phyloP scores from a whole-genome alignment of 2,329 filamentous ascomycete species.

The Dothidotthia symphoricarpi region DNA sequence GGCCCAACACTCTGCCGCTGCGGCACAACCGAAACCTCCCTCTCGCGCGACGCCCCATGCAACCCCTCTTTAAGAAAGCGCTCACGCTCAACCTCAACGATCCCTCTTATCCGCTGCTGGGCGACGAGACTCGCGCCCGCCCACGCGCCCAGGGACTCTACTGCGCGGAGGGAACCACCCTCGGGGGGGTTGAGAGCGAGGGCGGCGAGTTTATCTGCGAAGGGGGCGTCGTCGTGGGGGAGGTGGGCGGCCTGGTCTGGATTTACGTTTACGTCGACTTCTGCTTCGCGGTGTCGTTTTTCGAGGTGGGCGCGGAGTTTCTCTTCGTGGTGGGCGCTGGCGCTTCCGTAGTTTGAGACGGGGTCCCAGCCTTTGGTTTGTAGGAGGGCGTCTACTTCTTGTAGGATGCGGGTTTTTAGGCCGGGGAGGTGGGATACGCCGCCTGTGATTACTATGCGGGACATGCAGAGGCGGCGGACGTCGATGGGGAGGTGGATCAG shows the following conservation, averaged over 20 bases:
- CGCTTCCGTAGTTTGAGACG: slow-evolving; percentile 68
- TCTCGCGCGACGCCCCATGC: slow-evolving; percentile 59
- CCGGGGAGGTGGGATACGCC: slow-evolving; percentile 77
- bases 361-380: slow-evolving; percentile 72
- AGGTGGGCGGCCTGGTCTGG: slow-evolving; percentile 15
- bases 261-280: slow-evolving; percentile 24
- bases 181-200: slow-evolving; percentile 44
- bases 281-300: slow-evolving; percentile 16
- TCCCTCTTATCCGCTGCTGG: slow-evolving; percentile 65
- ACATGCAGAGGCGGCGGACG: slow-evolving; percentile 80
- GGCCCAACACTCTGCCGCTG: slow-evolving; percentile 63
- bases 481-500: slow-evolving; percentile 77
- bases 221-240: slow-evolving; percentile 54
- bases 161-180: slow-evolving; percentile 61
- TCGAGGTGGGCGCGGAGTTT: slow-evolving; percentile 25
- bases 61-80: slow-evolving; percentile 67
- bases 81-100: slow-evolving; percentile 70
- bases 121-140: slow-evolving; percentile 69
- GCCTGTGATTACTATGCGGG: slow-evolving; percentile 82
- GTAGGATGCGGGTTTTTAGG: slow-evolving; percentile 71
- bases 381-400: slow-evolving; percentile 69
- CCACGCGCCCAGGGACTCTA: slow-evolving; percentile 73
- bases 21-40: slow-evolving; percentile 57
- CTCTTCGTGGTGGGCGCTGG: slow-evolving; percentile 37
- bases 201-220: slow-evolving; percentile 58